Base-by-base conservation (phyloP, 1,139 yeast genomes). In the Debaryomyces singareniensis region DNA sequence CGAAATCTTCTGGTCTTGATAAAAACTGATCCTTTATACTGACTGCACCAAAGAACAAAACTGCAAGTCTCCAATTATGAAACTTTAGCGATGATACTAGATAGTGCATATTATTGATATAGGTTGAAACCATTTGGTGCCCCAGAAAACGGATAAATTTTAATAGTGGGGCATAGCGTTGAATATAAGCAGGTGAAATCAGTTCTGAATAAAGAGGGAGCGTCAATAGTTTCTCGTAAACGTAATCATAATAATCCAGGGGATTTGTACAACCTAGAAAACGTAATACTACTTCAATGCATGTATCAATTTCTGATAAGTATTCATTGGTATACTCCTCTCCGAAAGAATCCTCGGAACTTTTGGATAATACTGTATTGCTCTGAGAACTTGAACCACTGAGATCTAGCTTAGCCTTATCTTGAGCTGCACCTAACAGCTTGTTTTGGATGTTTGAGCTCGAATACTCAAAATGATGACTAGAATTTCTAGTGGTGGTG, bases 241-340 rank as follows among this genome's bases (percentile, higher is more conserved):
- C 34, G 39, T 62, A 75, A 10, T 51, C 49, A 32, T 58, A 66
- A 43, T 67, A 75, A 20, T 70, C 73, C 0, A 39, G 39, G 24
- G 82, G 75, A 45, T 78, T 76, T 2, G 82, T 58, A 2, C 78
- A 70, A 2, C 79, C 70, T 11, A 78, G 43, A 44, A 60, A 78
- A 29, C 73, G 59, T 22, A 75, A 47, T 3, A 71, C 49, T 3
- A 60, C 42, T 45, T 68, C 68, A 47, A 74, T 49, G 50, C 64
- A 59, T 10, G 45, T 40, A 43, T 75, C 80, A 26, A 75, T 70
- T 24, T 65, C 66, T 3, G 37, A 31, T 23, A 38, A 18, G 23
- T 39, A 38, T 15, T 27, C 29, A 4, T 9, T 25, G 20, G 25
- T 16, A 16, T 25, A 28, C 14, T 34, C 35, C 3, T 20, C 27